Conservation (phyloP, 495 filamentous ascomycete species). For the Monascus purpureus region DNA sequence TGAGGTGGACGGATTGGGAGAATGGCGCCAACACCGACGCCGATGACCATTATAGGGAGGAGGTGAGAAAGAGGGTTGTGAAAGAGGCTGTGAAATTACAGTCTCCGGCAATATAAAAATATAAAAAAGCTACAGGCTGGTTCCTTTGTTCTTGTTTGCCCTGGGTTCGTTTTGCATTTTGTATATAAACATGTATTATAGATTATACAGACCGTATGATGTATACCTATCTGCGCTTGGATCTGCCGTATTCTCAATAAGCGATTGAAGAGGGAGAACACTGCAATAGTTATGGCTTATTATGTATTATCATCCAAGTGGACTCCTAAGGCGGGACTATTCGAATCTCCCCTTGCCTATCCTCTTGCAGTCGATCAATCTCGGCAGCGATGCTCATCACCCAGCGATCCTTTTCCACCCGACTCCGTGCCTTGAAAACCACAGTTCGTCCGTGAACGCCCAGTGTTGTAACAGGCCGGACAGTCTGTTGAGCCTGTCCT, state of each 20-base stretch:
- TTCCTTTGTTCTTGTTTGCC: too few relatives aligned
- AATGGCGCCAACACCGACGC: slow-evolving; percentile 12
- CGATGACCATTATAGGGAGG: slow-evolving; percentile 19
- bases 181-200: too few relatives aligned
- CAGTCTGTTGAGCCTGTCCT: slow-evolving; percentile 24
- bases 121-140: too few relatives aligned
- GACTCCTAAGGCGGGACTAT: slow-evolving; percentile 34
- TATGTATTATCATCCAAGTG: too few relatives aligned
- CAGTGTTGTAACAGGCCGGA: slow-evolving; percentile 40
- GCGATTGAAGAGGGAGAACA: too few relatives aligned
- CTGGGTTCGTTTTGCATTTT: too few relatives aligned
- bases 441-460: slow-evolving; percentile 51
- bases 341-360: slow-evolving; percentile 42
- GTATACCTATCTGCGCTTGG: too few relatives aligned
- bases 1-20: slow-evolving; percentile 30
- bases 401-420: slow-evolving; percentile 64
- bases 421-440: slow-evolving; percentile 57
- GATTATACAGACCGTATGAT: too few relatives aligned
- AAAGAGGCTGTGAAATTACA: slow-evolving; percentile 28
- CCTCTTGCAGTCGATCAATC: slow-evolving; percentile 53
- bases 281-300: too few relatives aligned
- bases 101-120: slow-evolving; percentile 14
- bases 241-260: too few relatives aligned
- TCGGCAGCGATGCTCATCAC: slow-evolving; percentile 59
- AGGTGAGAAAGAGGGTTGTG: slow-evolving; percentile 24